phyloP scores from a whole-genome alignment of 2,329 filamentous ascomycete species.

The Didymellaceae sp. region DNA sequence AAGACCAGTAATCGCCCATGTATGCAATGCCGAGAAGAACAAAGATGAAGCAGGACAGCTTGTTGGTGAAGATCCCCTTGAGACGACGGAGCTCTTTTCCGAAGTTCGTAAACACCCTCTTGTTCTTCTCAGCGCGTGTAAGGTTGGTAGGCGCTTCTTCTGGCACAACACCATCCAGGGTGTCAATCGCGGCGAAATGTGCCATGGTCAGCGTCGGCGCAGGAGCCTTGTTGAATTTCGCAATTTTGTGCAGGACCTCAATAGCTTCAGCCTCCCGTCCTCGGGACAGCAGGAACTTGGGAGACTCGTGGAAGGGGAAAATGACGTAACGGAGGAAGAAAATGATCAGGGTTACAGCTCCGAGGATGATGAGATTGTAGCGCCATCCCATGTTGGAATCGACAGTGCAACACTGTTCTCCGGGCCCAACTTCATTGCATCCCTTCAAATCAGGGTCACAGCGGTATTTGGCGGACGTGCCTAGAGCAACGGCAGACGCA shows the following conservation, averaged over 20 bases:
- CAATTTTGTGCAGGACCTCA: slow-evolving; percentile 36
- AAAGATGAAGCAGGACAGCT: slow-evolving; percentile 33
- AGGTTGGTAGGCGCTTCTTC: slow-evolving; percentile 7
- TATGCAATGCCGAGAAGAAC: slow-evolving; percentile 36
- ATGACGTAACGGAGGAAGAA: slow-evolving; percentile 39
- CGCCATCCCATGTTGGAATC: slow-evolving; percentile 42
- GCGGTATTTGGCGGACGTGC: slow-evolving; percentile 39
- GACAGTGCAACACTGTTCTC: slow-evolving; percentile 30
- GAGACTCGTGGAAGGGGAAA: slow-evolving; percentile 40
- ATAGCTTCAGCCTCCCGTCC: slow-evolving; percentile 37
- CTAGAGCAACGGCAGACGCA: slow-evolving; percentile 37
- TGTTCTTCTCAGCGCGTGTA: slow-evolving; percentile 25
- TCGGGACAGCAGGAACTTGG: slow-evolving; percentile 36
- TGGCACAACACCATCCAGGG: slow-evolving; percentile 9
- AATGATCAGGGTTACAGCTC: slow-evolving; percentile 33
- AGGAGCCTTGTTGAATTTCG: slow-evolving; percentile 36
- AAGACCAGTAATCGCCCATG: slow-evolving; percentile 45
- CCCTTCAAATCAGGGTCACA: slow-evolving; percentile 29
- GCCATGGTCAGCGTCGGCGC: slow-evolving; percentile 32
- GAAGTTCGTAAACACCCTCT: slow-evolving; percentile 28
- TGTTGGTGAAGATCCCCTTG: slow-evolving; percentile 39
- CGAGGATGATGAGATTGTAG: slow-evolving; percentile 38
- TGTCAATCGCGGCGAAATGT: slow-evolving; percentile 37
- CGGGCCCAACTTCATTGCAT: slow-evolving; percentile 23
- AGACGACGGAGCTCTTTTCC: slow-evolving; percentile 33